These are phyloP conservation scores for Pseudonectria buxi DNA, from an alignment of 2,329 filamentous ascomycete genomes.

Conservation along the genomic window DNA sequence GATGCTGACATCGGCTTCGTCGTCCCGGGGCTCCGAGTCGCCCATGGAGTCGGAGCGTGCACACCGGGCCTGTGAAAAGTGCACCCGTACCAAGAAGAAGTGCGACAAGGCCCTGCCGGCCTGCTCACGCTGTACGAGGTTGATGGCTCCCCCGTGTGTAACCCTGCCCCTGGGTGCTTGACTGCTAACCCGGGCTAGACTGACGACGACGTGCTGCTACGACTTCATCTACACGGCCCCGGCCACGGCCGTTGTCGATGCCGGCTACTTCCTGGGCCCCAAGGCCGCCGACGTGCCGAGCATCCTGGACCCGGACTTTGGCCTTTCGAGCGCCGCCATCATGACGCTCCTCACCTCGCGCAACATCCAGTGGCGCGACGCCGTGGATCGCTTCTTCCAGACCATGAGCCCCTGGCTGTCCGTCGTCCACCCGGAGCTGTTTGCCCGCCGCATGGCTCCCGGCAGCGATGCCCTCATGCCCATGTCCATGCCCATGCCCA, in stretches of 20 bases:
- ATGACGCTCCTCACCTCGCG: conserved; percentile 31
- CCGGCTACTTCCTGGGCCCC: conserved; percentile 20
- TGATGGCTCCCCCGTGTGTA: conserved; percentile 3
- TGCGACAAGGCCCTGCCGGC: conserved; percentile 31
- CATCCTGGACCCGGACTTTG: conserved; percentile 26
- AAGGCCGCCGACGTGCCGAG: conserved; percentile 14
- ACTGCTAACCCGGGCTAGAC: conserved; percentile 8
- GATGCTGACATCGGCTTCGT: conserved; percentile 21
- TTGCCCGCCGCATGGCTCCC: conserved; percentile 25
- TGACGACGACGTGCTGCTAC: conserved; percentile 28
- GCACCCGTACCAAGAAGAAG: conserved; percentile 33
- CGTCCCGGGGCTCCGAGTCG: conserved; percentile 23
- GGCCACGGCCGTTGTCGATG: conserved; percentile 25
- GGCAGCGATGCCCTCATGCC: conserved; percentile 8
- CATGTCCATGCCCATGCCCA: conserved; percentile 5
- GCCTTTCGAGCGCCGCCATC: conserved; percentile 31
- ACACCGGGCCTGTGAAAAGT: conserved; percentile 32
- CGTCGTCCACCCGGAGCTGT: conserved; percentile 33
- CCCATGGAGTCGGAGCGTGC: conserved; percentile 27
- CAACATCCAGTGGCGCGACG: conserved; percentile 31
- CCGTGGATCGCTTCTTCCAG: conserved; percentile 32
- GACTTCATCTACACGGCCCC: conserved; percentile 32
- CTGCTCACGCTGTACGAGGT: conserved; percentile 30
- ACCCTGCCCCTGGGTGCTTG: not conserved
- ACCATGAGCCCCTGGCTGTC: conserved; percentile 37